Conservation (phyloP, 805 yeast genomes). For the Starmerella floricola region DNA sequence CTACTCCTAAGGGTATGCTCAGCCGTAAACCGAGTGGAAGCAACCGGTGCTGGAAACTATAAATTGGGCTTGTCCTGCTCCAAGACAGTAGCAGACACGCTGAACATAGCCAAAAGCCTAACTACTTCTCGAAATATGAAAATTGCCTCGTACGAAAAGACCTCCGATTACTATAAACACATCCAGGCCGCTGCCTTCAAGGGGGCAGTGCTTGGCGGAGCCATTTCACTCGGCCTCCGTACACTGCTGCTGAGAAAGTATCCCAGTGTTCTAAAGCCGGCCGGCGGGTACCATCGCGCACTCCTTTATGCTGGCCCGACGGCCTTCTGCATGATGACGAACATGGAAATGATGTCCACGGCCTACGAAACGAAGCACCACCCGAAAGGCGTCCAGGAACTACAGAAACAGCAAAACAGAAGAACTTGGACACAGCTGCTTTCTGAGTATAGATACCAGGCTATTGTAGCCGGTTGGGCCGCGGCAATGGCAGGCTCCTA, state of each 20-base stretch:
- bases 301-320: slow-evolving; percentile 61
- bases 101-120: background rate
- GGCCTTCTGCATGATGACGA: slow-evolving; percentile 45
- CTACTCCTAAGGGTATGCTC: no score
- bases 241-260: slow-evolving; percentile 38
- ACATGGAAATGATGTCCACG: slow-evolving; percentile 60
- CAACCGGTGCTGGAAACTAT: no score
- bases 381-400: slow-evolving; percentile 16
- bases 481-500: slow-evolving; percentile 71
- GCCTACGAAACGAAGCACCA: slow-evolving; percentile 51
- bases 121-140: slow-evolving; percentile 38
- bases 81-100: background rate
- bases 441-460: slow-evolving; percentile 25
- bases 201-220: slow-evolving; percentile 46
- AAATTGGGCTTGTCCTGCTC: background rate
- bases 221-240: slow-evolving; percentile 40
- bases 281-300: slow-evolving; percentile 34
- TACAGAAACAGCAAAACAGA: background rate
- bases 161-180: slow-evolving; percentile 48
- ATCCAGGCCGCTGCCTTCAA: slow-evolving; percentile 49
- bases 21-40: no score
- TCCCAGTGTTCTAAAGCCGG: slow-evolving; percentile 21
- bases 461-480: slow-evolving; percentile 67
- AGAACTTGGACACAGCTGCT: background rate
- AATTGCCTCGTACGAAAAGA: slow-evolving; percentile 52